Base-by-base conservation (phyloP, 2,329 filamentous ascomycete genomes). In the Helotiales sp. region DNA sequence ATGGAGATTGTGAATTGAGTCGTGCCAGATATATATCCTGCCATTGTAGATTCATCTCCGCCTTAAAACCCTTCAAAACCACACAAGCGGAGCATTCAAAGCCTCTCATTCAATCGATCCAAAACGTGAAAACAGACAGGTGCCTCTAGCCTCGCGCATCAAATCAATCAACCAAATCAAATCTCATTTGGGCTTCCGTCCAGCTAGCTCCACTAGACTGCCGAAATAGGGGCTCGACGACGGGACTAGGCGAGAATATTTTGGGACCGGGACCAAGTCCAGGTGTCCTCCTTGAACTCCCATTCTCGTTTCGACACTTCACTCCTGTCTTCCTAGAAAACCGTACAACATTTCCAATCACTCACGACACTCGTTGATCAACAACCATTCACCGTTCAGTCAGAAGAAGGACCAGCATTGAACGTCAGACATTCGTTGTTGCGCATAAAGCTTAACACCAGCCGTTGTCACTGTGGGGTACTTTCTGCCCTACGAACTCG, bases 61-160 rank as follows among this genome's bases (percentile, higher is more conserved):
- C 52, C 54, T 37, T 30, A 43, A 57, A 32, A 61, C 61, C 15
- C 34, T 37, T 20, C 43, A 28, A 45, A 43, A 37, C 37, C 37
- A 52, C 50, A 50, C 52, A 22, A 20, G 22, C 43, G 10, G 26
- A 40, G 40, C 28, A 13, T 17, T 7, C 17, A 45, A 63, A 37
- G 15, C n/a, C 60, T 71, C 64, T 60, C 62, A n/a, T 58, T 65
- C 70, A 70, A 71, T 71, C 65, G 70, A 70, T 64, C 60, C 40
- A 32, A 64, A 70, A 71, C 66, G 70, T 71, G 70, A 66, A 28
- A 58, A 49, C 34, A 65, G 61, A 61, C 67, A 45, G 34, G 59
- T 63, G 47, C 40, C 17, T 45, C n/a, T n/a, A 58, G 64, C 64
- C 30, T 58, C 37, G 34, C 34, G 34, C 64, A 62, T 47, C 52